phyloP scores from a whole-genome alignment of 176 grass and related monocot species.

The Zea mays region DNA sequence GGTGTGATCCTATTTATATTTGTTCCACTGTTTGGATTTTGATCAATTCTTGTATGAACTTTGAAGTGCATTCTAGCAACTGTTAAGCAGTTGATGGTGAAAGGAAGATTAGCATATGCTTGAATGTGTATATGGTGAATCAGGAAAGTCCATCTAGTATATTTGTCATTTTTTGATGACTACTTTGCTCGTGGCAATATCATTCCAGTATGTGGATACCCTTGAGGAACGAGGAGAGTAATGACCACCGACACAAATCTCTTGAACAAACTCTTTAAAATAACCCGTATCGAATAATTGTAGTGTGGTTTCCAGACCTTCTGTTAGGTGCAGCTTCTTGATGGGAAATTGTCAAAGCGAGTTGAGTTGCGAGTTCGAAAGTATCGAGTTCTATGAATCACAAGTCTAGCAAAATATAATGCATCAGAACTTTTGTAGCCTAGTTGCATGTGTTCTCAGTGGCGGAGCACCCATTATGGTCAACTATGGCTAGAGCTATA shows the following conservation, averaged over 20 bases:
- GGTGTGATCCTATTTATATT: background rate
- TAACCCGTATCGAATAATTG: background rate
- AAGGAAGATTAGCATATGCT: constrained; percentile 10
- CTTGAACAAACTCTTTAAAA: constrained; percentile 6
- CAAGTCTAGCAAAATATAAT: background rate
- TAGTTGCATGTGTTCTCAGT: background rate
- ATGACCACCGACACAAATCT: background rate
- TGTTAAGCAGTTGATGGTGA: background rate
- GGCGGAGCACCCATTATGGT: too few relatives aligned
- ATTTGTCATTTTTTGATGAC: constrained; percentile 3
- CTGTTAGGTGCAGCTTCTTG: background rate
- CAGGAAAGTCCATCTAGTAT: background rate
- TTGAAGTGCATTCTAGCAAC: constrained; percentile 28
- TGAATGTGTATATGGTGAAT: background rate
- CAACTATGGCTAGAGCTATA: too few relatives aligned
- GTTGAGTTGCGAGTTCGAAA: background rate
- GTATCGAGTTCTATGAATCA: background rate
- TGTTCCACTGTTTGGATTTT: constrained; percentile 15
- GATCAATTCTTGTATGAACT: constrained; percentile 8
- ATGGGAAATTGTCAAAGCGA: background rate
- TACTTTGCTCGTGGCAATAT: background rate
- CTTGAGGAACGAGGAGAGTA: background rate
- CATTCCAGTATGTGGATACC: background rate
- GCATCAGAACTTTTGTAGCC: background rate
- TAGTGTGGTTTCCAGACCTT: constrained; percentile 10